These are phyloP conservation scores for Tolypocladium paradoxum DNA, from an alignment of 2,329 filamentous ascomycete species.

Conservation along the genomic window DNA sequence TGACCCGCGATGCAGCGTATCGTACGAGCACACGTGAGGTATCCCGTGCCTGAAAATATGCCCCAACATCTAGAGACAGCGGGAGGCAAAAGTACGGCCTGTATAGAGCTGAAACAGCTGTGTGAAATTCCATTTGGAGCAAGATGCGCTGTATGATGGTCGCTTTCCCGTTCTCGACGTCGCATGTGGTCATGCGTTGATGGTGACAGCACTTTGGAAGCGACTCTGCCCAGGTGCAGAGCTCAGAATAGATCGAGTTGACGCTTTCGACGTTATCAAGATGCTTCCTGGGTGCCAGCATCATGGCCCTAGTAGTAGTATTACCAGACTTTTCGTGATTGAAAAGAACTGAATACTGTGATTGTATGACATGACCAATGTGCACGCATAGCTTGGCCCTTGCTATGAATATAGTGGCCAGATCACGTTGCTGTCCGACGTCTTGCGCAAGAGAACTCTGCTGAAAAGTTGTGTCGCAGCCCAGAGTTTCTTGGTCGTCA, in stretches of 20 bases:
- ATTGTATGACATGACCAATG: slow-evolving; percentile 78
- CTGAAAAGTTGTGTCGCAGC: slow-evolving; percentile 57
- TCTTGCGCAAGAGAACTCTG: slow-evolving; percentile 63
- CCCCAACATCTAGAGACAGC: too few relatives aligned
- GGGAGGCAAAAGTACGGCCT: slow-evolving; percentile 69
- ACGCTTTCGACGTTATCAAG: slow-evolving; percentile 72
- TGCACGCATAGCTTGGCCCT: slow-evolving; percentile 87
- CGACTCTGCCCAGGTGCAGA: slow-evolving; percentile 65
- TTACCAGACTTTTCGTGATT: slow-evolving; percentile 70
- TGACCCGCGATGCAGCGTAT: slow-evolving; percentile 76
- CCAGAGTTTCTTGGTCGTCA: slow-evolving; percentile 58
- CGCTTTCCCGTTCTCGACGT: slow-evolving; percentile 49
- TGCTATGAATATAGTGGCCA: slow-evolving; percentile 82
- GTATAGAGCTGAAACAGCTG: slow-evolving; percentile 84
- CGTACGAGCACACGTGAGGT: slow-evolving; percentile 74
- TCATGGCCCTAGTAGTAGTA: slow-evolving; percentile 69
- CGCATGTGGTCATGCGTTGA: slow-evolving; percentile 39
- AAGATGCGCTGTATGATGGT: slow-evolving; percentile 68
- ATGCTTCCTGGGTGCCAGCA: slow-evolving; percentile 82
- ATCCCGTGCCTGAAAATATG: slow-evolving; percentile 74
- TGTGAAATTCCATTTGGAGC: slow-evolving; percentile 88
- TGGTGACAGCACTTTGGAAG: slow-evolving; percentile 66
- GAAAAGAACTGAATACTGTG: slow-evolving; percentile 85
- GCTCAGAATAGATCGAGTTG: slow-evolving; percentile 64
- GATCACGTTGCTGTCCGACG: slow-evolving; percentile 60